A percentile compares a stretch with the other conserved stretches of the same genome.
Conservation (phyloP, 73 alveolate species). For the Tetrahymena thermophila region DNA sequence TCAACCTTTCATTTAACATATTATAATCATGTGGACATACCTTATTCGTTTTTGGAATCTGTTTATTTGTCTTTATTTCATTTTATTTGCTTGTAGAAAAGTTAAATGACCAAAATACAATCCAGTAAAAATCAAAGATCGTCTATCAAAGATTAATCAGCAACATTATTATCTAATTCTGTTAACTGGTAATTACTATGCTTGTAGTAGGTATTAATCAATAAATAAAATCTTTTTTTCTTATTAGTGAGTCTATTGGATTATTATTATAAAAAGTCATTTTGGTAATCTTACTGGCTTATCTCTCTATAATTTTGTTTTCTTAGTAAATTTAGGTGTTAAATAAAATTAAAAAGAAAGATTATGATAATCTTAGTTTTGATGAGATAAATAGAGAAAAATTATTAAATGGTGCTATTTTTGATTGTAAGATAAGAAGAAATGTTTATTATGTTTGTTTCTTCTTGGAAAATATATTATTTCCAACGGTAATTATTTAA, state of each 20-base stretch:
- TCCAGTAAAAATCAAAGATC: background rate
- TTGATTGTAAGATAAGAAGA: background rate
- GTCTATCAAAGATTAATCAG: background rate
- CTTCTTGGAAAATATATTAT: background rate
- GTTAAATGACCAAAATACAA: background rate
- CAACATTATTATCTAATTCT: too few relatives aligned
- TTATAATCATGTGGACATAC: background rate
- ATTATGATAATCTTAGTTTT: too few relatives aligned
- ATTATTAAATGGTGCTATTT: background rate
- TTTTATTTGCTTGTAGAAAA: background rate
- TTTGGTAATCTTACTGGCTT: background rate
- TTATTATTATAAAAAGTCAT: background rate
- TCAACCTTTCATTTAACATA: background rate
- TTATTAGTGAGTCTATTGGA: background rate
- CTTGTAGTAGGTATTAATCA: background rate
- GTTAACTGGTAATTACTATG: background rate
- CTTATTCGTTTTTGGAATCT: too few relatives aligned
- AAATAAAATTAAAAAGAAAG: background rate
- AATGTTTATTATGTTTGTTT: too few relatives aligned
- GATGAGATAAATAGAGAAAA: background rate
- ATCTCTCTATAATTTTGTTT: too few relatives aligned
- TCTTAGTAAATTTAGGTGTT: too few relatives aligned
- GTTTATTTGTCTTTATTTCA: background rate
- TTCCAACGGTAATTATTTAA: background rate
- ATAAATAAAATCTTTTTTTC: background rate